phyloP scores from a whole-genome alignment of 148 eudicot species.

The Rhododendron simsii region DNA sequence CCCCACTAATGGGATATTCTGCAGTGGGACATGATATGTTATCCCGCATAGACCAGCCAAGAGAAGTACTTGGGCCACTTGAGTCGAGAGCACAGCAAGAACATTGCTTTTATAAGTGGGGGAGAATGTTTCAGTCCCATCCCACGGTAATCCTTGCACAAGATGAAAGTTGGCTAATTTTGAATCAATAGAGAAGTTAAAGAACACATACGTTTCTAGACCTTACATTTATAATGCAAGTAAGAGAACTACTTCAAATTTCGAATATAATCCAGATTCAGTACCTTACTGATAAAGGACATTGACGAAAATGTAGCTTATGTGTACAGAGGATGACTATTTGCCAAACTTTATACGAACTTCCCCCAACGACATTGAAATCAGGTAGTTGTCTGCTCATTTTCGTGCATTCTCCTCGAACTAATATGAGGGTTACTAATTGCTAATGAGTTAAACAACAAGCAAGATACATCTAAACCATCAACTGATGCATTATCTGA shows the following conservation, averaged over 20 bases:
- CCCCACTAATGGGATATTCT: neutral
- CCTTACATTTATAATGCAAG: neutral
- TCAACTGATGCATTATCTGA: constrained; percentile 17
- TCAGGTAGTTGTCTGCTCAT: neutral
- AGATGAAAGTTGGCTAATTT: neutral
- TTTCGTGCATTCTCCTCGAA: neutral
- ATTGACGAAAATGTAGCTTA: neutral
- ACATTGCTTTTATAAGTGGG: neutral
- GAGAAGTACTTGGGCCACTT: neutral
- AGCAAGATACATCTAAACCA: neutral
- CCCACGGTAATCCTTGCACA: neutral
- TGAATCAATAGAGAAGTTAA: neutral
- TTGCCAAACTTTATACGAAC: neutral
- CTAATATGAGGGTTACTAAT: neutral
- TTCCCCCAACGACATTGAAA: neutral
- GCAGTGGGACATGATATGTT: neutral
- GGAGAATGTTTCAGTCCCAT: neutral
- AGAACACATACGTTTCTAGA: neutral
- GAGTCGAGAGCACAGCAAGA: neutral
- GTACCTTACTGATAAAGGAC: neutral
- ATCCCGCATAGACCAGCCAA: neutral
- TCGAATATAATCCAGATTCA: neutral
- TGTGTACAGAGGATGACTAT: neutral
- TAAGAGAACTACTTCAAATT: neutral
- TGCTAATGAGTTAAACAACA: neutral